These are phyloP conservation scores for Tritrichomonas musculus DNA, from an alignment of 208 protist genomes.

Conservation along the genomic window DNA sequence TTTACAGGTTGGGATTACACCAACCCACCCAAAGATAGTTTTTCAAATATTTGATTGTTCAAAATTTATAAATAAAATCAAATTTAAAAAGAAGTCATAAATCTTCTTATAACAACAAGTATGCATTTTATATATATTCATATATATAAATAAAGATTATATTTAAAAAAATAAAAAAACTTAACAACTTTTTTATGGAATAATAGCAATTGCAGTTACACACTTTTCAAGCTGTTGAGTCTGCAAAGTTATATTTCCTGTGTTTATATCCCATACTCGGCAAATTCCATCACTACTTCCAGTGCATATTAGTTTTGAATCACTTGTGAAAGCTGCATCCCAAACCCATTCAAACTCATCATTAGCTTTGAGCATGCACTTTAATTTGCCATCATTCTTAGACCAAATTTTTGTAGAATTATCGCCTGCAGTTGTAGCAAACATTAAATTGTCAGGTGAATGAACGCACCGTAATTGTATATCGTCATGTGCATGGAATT, in stretches of 20 bases:
- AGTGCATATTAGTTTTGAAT: not conserved
- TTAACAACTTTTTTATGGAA: too few relatives aligned
- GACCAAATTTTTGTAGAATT: not conserved
- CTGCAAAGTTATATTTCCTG: not conserved
- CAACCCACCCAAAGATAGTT: not conserved
- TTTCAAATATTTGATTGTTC: too few relatives aligned
- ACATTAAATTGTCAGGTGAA: not conserved
- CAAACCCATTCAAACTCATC: not conserved
- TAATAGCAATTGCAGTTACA: not conserved
- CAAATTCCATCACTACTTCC: not conserved
- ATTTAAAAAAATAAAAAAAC: too few relatives aligned
- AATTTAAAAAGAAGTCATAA: too few relatives aligned
- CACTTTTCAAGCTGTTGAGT: not conserved
- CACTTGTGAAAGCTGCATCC: not conserved
- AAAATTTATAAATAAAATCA: too few relatives aligned
- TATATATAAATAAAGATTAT: too few relatives aligned
- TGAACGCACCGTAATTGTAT: not conserved
- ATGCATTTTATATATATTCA: too few relatives aligned
- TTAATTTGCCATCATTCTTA: not conserved
- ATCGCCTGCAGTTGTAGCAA: not conserved
- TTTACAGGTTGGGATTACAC: conserved; percentile 29
- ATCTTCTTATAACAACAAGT: too few relatives aligned
- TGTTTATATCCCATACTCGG: not conserved
- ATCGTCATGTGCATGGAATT: not conserved
- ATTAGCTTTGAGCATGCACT: too few relatives aligned